Evolutionary conservation across 2,329 filamentous ascomycete genomes (phyloP).

Genomic region (Arachnomyces sp.): DNA sequence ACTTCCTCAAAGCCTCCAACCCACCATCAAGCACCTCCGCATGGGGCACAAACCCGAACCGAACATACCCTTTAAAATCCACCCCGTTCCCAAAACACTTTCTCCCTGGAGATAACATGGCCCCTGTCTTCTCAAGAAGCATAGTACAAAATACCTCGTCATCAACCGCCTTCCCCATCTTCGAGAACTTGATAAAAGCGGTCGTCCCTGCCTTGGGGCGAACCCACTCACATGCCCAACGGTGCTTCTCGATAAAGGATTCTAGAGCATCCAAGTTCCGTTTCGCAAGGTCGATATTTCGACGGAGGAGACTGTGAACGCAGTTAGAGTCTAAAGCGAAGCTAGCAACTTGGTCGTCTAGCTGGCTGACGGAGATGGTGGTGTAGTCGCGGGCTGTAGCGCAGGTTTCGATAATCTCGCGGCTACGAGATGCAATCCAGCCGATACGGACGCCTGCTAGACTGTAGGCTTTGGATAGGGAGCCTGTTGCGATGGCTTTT

Average conservation of each 20-base stretch:
- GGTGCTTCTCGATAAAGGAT: constrained; percentile 58
- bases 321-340: constrained; percentile 63
- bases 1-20: constrained; percentile 48
- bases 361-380: constrained; percentile 73
- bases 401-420: constrained; percentile 54
- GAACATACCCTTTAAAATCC: constrained; percentile 67
- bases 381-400: constrained; percentile 70
- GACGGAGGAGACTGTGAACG: constrained; percentile 54
- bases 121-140: constrained; percentile 60
- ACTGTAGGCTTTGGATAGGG: constrained; percentile 78
- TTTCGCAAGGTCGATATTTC: constrained; percentile 61
- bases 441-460: constrained; percentile 75
- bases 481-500: constrained; percentile 65
- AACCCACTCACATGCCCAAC: constrained; percentile 59
- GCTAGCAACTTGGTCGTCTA: constrained; percentile 71
- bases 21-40: constrained; percentile 62
- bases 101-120: constrained; percentile 67
- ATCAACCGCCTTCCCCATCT: constrained; percentile 57
- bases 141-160: constrained; percentile 65
- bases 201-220: constrained; percentile 74
- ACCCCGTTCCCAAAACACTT: constrained; percentile 60
- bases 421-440: constrained; percentile 67
- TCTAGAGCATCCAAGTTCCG: constrained; percentile 61
- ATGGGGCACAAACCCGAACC: constrained; percentile 68
- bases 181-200: constrained; percentile 64